Evolutionary conservation across 2,329 filamentous ascomycete species (phyloP).

Genomic region (Ophiostoma piceae): DNA sequence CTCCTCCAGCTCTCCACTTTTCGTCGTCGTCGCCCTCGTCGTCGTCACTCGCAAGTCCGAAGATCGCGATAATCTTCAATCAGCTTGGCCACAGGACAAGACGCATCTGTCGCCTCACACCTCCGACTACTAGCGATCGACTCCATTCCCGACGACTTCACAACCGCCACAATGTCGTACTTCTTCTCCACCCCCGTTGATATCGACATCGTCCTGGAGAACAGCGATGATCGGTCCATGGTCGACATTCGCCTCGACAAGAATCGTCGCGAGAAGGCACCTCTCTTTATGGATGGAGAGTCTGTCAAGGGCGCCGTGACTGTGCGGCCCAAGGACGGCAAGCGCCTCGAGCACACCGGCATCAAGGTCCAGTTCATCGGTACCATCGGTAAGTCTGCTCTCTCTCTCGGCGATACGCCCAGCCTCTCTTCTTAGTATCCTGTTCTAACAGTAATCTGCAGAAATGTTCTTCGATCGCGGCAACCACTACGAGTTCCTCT

Average conservation of each 20-base stretch:
- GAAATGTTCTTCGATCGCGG: conserved; percentile 99
- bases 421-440: background rate
- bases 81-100: background rate
- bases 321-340: conserved; percentile 93
- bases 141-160: background rate
- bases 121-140: background rate
- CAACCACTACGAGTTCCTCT: conserved; percentile 99
- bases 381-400: conserved; percentile 69
- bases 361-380: conserved; percentile 99
- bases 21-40: conserved; percentile 2
- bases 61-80: conserved; percentile 9
- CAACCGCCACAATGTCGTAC: conserved; percentile 68
- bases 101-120: background rate
- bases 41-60: background rate
- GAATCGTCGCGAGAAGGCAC: conserved; percentile 93
- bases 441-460: conserved; percentile 35
- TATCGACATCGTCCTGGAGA: conserved; percentile 96
- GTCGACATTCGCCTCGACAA: conserved; percentile 99
- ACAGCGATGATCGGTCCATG: conserved; percentile 87
- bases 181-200: conserved; percentile 98
- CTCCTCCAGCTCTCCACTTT: conserved; percentile 5
- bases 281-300: conserved; percentile 95
- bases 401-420: background rate
- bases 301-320: conserved; percentile 96
- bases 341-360: conserved; percentile 93